These are phyloP conservation scores for Pseudogymnoascus sp. DNA, from an alignment of 2,329 filamentous ascomycete genomes.

Conservation along the genomic window DNA sequence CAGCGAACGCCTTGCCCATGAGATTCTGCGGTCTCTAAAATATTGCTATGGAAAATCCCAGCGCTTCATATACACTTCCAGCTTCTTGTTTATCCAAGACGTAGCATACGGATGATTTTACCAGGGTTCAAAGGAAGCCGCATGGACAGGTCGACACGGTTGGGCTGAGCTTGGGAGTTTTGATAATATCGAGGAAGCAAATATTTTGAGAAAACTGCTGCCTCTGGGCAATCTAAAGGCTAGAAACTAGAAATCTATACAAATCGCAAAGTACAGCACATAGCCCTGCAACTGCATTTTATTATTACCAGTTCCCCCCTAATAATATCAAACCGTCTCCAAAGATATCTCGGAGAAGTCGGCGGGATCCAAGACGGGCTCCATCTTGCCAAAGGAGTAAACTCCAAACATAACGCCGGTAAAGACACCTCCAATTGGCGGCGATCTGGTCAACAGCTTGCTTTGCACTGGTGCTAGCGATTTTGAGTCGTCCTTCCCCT, in stretches of 20 bases:
- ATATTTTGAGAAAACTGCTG: conserved; percentile 4
- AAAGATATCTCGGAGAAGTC: conserved; percentile 12
- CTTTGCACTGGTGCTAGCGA: conserved; percentile 1
- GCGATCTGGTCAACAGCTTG: conserved; percentile 13
- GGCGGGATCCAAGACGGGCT: conserved; percentile 15
- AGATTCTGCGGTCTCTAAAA: conserved; percentile 15
- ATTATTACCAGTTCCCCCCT: neutral
- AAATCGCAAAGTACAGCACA: neutral
- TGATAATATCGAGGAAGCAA: conserved; percentile 9
- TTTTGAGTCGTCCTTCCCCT: neutral
- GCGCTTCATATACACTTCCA: conserved; percentile 12
- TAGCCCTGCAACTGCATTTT: neutral
- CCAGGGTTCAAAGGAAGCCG: conserved; percentile 11
- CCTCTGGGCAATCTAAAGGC: neutral
- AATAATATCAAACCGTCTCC: neutral
- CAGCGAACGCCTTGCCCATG: conserved; percentile 10
- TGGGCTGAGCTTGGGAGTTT: neutral
- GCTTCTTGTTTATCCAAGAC: conserved; percentile 10
- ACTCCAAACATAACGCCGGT: conserved; percentile 17
- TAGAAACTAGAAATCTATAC: neutral
- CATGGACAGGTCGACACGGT: conserved; percentile 4
- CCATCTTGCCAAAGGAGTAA: conserved; percentile 17
- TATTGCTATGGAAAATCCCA: conserved; percentile 9
- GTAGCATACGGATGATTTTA: conserved; percentile 12
- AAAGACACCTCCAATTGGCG: conserved; percentile 16